Base-by-base conservation (phyloP, 768 basidiomycete species). In the Chiua virens region DNA sequence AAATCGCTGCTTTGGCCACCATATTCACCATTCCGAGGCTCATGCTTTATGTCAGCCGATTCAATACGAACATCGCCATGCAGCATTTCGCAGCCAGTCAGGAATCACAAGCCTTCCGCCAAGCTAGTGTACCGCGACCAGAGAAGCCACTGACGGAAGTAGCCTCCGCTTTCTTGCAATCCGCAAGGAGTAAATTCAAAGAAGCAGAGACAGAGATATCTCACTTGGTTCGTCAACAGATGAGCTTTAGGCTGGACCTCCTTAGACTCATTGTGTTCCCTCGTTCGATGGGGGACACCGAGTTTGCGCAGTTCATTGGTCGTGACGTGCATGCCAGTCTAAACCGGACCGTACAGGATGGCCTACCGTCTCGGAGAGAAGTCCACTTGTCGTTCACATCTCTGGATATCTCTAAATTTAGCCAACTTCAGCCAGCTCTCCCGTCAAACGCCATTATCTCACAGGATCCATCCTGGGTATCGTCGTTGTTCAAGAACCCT, bases 111-210 rank as follows among this genome's bases (percentile, higher is more conserved):
- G 83, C 86, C 2, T 94, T 89, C 75, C 77, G 86, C 21, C 77
- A 79, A n/a, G 82, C 83, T 14, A 80, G 80, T n/a, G 73, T 78
- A 6, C 85, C 87, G 6, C 86, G 81, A 60, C 87, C 87, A 8
- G 85, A 85, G 45, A 92, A 91, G 56, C 85, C 91, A 2, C 73
- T 94, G 15, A 89, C 89, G 2, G 82, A 87, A 13, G 89, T 93
- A n/a, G 91, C 92, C 2, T 83, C 88, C 55, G 88, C 90, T 27
- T 89, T 92, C 82, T 67, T 93, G 35, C 75, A 79, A 48, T 87
- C 89, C 0, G 87, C 91, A 23, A 79, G 83, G 37, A 82, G 73
- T 38, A 80, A 83, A 20, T 80, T 91, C 67, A 85, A 80, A 56
- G 89, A 89, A 68, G 75, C 78, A 14, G 87, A 86, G 50, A 68